Evolutionary conservation across 192 early-diverging fungal genomes (phyloP).

Genomic region (Coemansia sp.): DNA sequence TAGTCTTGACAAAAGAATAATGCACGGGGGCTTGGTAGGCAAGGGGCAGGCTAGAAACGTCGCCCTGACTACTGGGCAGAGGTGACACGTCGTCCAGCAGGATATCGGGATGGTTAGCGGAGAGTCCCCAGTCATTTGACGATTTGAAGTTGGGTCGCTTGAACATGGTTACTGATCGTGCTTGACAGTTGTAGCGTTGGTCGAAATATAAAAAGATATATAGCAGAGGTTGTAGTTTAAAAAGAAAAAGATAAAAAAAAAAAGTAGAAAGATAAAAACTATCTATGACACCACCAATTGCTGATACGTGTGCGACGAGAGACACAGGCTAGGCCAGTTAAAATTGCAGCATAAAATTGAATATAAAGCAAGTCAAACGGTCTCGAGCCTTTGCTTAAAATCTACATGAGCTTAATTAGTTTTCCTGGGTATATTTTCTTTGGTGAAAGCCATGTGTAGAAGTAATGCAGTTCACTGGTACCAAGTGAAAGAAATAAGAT

Average conservation of each 20-base stretch:
- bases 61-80: constrained; percentile 24
- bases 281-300: not conserved
- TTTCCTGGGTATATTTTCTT: too few relatives aligned
- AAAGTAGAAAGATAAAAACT: not conserved
- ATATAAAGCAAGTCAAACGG: not conserved
- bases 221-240: too few relatives aligned
- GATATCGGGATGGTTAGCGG: constrained; percentile 24
- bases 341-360: not conserved
- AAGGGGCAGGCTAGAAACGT: constrained; percentile 26
- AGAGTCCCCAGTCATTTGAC: constrained; percentile 21
- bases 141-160: constrained; percentile 8
- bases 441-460: too few relatives aligned
- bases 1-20: constrained; percentile 21
- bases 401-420: too few relatives aligned
- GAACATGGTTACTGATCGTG: constrained; percentile 22
- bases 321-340: not conserved
- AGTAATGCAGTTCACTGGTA: not conserved
- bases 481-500: not conserved
- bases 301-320: not conserved
- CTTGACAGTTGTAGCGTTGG: not conserved
- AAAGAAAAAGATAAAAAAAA: not conserved
- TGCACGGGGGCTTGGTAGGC: constrained; percentile 25
- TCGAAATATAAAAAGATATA: not conserved
- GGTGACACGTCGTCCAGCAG: constrained; percentile 28
- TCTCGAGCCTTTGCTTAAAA: not conserved